Base-by-base conservation (phyloP, 176 grass and related monocot species). In the Aegilops speltoides region DNA sequence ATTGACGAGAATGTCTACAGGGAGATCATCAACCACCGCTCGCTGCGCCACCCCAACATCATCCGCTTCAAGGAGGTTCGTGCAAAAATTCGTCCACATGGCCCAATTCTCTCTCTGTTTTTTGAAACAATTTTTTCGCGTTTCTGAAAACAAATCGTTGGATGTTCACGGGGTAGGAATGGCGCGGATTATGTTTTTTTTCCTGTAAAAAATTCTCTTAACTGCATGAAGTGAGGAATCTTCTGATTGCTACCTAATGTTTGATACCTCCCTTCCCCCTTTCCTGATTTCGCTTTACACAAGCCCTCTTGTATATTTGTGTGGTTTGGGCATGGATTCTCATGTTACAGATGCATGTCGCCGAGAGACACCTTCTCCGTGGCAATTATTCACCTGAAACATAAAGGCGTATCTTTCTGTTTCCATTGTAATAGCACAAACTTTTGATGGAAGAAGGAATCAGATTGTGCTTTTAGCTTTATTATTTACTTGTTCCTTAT, bases 11-110 rank as follows among this genome's bases (percentile, higher is more conserved):
- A 97, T 86, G 95, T 97, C 63, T 94, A 92, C 64, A 88, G 95
- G 59, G 95, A 97, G 86, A 97, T 97, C 84, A 97, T 97, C 46
- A 97, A 97, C 88, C 95, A 97, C 87, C 89, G 90, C 41, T 97
- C 95, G 59, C 92, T 97, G 74, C 92, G 95, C 64, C 92, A 97
- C 83, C 95, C 95, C 40, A 97, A 97, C 90, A 97, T 97, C 85
- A 97, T 97, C 73, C 92, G 95, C 64, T 97, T 97, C 90, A 97
- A 91, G 89, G 95, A 97, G 91, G 95, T 97, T 64, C 14, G 84
- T 73, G 4, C 4, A 19, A 54, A 7, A 54, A 54, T 24, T 50
- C 72, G 7, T 84, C 37, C 5, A 23, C 63, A 60, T 29, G 71
- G 4, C 0, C 17, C 20, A 61, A 62, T 59, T 70, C 8, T 60